Evolutionary conservation across 768 basidiomycete genomes (phyloP).

Genomic region (Mycena crocata): DNA sequence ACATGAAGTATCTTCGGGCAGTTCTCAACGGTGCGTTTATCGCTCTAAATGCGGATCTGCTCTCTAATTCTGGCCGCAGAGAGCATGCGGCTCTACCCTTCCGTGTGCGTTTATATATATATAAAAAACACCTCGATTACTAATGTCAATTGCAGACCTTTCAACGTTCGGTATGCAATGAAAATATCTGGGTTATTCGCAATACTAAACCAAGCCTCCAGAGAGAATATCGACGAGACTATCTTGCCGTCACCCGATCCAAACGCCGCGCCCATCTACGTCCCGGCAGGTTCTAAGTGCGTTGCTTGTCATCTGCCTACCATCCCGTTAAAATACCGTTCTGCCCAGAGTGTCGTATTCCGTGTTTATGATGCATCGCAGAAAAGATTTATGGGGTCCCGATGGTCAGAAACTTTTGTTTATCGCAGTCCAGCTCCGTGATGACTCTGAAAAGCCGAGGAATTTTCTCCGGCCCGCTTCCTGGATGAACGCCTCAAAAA

Average conservation of each 20-base stretch:
- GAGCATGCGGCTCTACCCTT: conserved; percentile 64
- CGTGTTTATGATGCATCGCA: conserved; percentile 49
- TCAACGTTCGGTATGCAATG: conserved; percentile 44
- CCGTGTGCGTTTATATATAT: conserved; percentile 48
- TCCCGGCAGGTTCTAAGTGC: conserved; percentile 45
- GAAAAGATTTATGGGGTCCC: conserved; percentile 61
- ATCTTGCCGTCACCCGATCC: conserved; percentile 44
- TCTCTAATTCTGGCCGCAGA: conserved; percentile 39
- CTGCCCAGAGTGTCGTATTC: conserved; percentile 48
- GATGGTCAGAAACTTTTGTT: conserved; percentile 42
- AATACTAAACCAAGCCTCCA: conserved; percentile 29
- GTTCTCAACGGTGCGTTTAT: conserved; percentile 63
- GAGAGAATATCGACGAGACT: conserved; percentile 48
- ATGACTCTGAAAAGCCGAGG: conserved; percentile 45
- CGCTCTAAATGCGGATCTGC: not conserved
- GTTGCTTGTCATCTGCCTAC: conserved; percentile 10
- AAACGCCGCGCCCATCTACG: conserved; percentile 47
- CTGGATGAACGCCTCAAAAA: conserved; percentile 58
- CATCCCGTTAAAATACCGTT: not conserved
- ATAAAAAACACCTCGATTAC: not conserved
- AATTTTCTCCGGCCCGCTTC: conserved; percentile 66
- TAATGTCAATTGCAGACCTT: conserved; percentile 48
- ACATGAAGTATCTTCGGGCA: conserved; percentile 72
- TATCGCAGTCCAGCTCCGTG: not conserved
- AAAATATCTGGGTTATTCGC: not conserved